These are phyloP conservation scores for Quercus suber DNA, from an alignment of 306 rosid genomes.

Conservation along the genomic window DNA sequence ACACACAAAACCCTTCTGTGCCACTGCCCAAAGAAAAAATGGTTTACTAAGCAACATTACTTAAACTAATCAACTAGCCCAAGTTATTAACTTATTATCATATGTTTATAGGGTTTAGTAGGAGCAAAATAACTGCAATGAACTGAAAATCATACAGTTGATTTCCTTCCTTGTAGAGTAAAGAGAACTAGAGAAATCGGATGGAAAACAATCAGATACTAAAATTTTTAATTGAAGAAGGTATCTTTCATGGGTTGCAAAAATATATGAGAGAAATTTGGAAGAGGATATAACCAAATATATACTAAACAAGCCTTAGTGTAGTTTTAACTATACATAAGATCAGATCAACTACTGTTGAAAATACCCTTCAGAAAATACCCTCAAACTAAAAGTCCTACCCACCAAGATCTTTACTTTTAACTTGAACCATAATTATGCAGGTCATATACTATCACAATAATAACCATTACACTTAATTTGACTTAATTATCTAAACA, in stretches of 20 bases:
- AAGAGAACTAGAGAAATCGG: background rate
- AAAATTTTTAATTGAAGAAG: slow-evolving; percentile 1
- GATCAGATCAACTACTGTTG: background rate
- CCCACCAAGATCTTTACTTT: background rate
- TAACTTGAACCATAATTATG: background rate
- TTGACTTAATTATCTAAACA: background rate
- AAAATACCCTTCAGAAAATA: background rate
- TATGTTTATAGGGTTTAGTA: too few species aligned
- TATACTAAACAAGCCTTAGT: background rate
- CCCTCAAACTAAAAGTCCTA: background rate
- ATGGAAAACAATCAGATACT: background rate
- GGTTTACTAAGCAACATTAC: background rate
- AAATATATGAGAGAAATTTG: background rate
- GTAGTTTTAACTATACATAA: background rate
- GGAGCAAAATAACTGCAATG: background rate
- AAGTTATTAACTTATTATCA: too few species aligned
- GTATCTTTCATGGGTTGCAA: background rate
- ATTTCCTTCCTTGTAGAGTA: background rate
- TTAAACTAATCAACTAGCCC: background rate
- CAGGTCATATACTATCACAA: background rate
- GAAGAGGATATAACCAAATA: background rate
- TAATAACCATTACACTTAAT: background rate
- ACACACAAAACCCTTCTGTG: background rate
- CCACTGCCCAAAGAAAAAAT: background rate
- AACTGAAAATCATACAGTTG: background rate